Evolutionary conservation across 495 filamentous ascomycete genomes (phyloP).

Genomic region (Friedmanniomyces simplex): DNA sequence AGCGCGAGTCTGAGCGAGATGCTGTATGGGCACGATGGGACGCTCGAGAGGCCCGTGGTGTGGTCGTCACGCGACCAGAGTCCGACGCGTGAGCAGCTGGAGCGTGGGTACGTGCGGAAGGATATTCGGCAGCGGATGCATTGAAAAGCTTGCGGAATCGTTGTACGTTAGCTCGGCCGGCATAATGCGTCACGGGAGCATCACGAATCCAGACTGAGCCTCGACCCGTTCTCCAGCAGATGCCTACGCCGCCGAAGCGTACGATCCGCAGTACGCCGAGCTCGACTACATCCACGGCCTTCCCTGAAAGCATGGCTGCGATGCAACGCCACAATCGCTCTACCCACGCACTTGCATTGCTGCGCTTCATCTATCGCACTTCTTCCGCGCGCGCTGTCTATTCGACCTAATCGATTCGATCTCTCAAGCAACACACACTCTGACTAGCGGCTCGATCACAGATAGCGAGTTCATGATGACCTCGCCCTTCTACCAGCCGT

Average conservation of each 20-base stretch:
- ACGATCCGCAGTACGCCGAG: too few species aligned
- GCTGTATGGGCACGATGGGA: constrained; percentile 11
- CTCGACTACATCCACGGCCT: neutral
- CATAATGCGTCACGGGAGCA: too few species aligned
- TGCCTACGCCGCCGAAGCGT: too few species aligned
- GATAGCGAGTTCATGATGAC: constrained; percentile 19
- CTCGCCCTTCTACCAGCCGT: constrained; percentile 6
- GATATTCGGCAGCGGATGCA: neutral
- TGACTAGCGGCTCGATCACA: neutral
- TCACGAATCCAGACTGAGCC: too few species aligned
- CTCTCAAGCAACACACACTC: neutral
- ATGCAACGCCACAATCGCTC: too few species aligned
- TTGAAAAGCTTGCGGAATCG: too few species aligned
- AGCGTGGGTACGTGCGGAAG: neutral
- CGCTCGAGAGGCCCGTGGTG: neutral
- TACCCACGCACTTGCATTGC: too few species aligned
- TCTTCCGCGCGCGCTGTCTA: neutral
- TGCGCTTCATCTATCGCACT: neutral
- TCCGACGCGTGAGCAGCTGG: neutral
- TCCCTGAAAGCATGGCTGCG: neutral
- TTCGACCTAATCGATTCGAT: too few species aligned
- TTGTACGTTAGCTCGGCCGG: too few species aligned
- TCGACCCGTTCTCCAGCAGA: too few species aligned
- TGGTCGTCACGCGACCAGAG: neutral
- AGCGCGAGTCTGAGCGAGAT: neutral